These are phyloP conservation scores for Lasiosphaeria hispida DNA, from an alignment of 495 filamentous ascomycete species.

Conservation along the genomic window DNA sequence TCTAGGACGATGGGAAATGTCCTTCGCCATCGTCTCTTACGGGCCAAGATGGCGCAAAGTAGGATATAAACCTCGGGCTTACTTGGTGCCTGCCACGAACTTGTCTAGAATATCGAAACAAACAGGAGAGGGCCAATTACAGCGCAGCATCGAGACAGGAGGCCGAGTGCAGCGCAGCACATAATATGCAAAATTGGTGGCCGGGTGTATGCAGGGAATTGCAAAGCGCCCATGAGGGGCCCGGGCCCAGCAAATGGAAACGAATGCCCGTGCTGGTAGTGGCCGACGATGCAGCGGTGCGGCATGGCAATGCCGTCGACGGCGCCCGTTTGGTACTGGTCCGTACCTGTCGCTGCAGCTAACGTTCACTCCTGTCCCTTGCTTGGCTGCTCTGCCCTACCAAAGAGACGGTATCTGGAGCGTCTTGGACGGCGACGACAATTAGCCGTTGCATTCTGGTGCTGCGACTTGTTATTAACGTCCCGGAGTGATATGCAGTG, in stretches of 20 bases:
- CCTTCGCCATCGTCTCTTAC: too few species aligned
- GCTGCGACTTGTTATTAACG: constrained; percentile 15
- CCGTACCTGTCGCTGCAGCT: background rate
- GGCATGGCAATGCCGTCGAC: background rate
- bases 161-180: constrained; percentile 1
- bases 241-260: constrained; percentile 10
- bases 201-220: constrained; percentile 2
- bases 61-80: too few species aligned
- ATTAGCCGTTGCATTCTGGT: constrained; percentile 22
- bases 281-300: background rate
- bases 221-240: background rate
- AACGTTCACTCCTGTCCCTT: background rate
- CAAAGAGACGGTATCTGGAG: constrained; percentile 13
- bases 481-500: constrained; percentile 15
- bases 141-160: background rate
- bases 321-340: background rate
- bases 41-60: too few species aligned
- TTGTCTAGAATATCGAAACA: too few species aligned
- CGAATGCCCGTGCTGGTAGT: constrained; percentile 1
- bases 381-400: background rate
- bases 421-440: constrained; percentile 6
- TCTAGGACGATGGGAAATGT: too few species aligned
- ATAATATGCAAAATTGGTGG: constrained; percentile 1
- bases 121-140: too few species aligned
- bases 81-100: too few species aligned